These are phyloP conservation scores for Mortierella sp. DNA, from an alignment of 371 early-diverging fungal species.

Conservation along the genomic window DNA sequence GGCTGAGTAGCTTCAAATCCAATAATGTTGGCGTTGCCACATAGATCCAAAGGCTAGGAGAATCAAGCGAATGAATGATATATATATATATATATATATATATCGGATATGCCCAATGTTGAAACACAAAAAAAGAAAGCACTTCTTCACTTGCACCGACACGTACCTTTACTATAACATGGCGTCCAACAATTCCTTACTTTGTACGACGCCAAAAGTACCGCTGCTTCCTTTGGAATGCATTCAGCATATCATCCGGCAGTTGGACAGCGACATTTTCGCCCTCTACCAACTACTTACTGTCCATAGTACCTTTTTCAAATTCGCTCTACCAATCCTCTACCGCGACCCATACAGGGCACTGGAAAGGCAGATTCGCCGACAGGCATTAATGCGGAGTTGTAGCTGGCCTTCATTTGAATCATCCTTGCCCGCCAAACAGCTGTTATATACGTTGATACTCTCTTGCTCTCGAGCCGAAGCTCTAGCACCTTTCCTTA, in stretches of 20 bases:
- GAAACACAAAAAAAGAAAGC: no score
- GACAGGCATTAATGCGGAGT: neutral
- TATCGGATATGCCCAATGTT: no score
- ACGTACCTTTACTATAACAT: neutral
- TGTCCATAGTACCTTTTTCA: constrained; percentile 31
- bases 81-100: no score
- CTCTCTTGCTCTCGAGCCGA: constrained; percentile 38
- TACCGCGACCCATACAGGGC: constrained; percentile 37
- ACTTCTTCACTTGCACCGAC: neutral
- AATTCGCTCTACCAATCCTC: constrained; percentile 22
- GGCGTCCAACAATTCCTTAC: neutral
- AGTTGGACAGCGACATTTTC: constrained; percentile 33
- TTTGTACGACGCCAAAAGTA: neutral
- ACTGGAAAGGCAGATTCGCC: constrained; percentile 11
- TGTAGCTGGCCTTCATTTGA: constrained; percentile 1
- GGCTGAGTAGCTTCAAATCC: neutral
- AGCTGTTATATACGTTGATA: constrained; percentile 30
- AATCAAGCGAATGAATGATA: no score
- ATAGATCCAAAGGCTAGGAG: no score
- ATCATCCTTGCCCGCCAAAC: constrained; percentile 12
- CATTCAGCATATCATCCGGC: constrained; percentile 21
- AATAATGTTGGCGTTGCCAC: neutral
- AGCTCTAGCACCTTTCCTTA: constrained; percentile 39
- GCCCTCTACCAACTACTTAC: constrained; percentile 29
- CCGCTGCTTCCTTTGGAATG: constrained; percentile 22